These are phyloP conservation scores for Suillus fuscotomentosus DNA, from an alignment of 768 basidiomycete genomes.

Conservation along the genomic window DNA sequence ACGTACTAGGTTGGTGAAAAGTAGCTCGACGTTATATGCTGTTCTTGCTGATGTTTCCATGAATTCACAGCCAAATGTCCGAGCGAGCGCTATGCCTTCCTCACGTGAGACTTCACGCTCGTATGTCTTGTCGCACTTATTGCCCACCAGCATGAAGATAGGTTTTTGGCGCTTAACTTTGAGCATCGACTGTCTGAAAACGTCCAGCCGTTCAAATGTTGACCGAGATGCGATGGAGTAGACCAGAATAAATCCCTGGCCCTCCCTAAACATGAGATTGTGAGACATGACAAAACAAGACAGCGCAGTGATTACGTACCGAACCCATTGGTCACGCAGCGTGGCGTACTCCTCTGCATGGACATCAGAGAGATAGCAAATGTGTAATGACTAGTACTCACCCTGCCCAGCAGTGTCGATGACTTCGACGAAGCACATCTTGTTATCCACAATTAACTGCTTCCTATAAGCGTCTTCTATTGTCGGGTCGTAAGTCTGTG, in stretches of 20 bases:
- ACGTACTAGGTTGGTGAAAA: constrained; percentile 88
- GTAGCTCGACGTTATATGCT: constrained; percentile 84
- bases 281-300: constrained; percentile 8
- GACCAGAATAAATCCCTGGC: constrained; percentile 96
- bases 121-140: constrained; percentile 92
- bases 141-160: constrained; percentile 93
- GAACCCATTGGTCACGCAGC: constrained; percentile 95
- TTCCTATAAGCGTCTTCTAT: constrained; percentile 99
- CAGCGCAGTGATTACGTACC: constrained; percentile 50
- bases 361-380: constrained; percentile 19
- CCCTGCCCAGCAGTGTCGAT: constrained; percentile 98
- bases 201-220: constrained; percentile 87
- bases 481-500: constrained; percentile 93
- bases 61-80: constrained; percentile 87
- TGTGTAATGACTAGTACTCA: constrained; percentile 34
- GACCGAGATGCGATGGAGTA: constrained; percentile 95
- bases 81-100: constrained; percentile 81
- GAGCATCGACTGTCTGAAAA: constrained; percentile 87
- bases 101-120: constrained; percentile 90
- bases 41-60: constrained; percentile 98
- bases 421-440: constrained; percentile 94
- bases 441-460: constrained; percentile 90
- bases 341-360: constrained; percentile 92
- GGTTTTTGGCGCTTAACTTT: constrained; percentile 85
- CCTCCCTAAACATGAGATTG: constrained; percentile 58